These are phyloP conservation scores for Xerocomellus dryophilus DNA, from an alignment of 768 basidiomycete genomes.

Conservation along the genomic window DNA sequence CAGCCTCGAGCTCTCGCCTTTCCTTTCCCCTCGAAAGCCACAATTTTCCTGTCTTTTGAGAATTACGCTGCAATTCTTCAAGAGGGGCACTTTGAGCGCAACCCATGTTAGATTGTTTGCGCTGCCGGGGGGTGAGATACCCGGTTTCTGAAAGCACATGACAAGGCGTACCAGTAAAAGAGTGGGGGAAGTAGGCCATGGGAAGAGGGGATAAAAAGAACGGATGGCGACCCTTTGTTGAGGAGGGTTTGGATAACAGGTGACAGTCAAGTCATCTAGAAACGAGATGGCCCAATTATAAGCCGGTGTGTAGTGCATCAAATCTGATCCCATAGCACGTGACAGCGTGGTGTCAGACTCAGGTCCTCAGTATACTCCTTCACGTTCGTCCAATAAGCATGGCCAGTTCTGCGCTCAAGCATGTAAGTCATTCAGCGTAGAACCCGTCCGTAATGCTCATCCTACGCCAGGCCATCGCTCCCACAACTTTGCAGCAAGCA, in stretches of 20 bases:
- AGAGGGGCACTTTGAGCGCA: slow-evolving; percentile 13
- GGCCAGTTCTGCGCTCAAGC: slow-evolving; percentile 46
- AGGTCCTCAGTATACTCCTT: no score
- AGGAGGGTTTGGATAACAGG: background rate
- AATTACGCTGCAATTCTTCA: background rate
- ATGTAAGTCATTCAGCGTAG: slow-evolving; percentile 31
- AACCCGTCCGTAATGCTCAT: slow-evolving; percentile 24
- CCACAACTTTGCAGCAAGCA: slow-evolving; percentile 75
- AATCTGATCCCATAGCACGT: no score
- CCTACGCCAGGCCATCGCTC: slow-evolving; percentile 37
- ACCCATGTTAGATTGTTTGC: slow-evolving; percentile 8
- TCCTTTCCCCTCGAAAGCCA: slow-evolving; percentile 1
- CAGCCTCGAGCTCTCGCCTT: background rate
- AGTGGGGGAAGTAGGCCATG: background rate
- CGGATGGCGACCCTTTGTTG: no score
- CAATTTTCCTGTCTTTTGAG: background rate
- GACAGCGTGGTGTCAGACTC: no score
- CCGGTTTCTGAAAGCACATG: background rate
- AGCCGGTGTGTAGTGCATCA: no score
- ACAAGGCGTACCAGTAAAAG: background rate
- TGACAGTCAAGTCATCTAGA: background rate
- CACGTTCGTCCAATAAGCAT: slow-evolving; percentile 24
- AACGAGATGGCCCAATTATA: no score
- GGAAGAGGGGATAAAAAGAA: background rate
- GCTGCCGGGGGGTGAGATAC: background rate